Base-by-base conservation (phyloP, 169 alveolate genomes). In the Eimeria falciformis region DNA sequence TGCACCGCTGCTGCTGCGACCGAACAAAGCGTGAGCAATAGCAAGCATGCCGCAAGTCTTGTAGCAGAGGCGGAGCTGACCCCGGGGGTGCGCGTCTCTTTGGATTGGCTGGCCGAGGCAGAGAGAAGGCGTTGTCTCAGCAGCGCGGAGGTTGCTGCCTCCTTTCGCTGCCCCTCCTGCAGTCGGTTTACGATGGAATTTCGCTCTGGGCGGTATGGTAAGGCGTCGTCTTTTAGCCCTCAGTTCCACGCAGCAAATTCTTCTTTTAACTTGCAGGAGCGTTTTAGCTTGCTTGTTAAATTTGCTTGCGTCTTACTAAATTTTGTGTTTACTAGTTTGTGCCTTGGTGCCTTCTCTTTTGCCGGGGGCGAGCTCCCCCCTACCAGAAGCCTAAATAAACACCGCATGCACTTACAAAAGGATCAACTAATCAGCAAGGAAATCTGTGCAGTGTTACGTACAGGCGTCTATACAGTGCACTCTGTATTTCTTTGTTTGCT, bases 101-200 rank as follows among this genome's bases (percentile, higher is more conserved):
- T 89, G 5, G 89, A 40, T 43, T 46, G 71, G 66, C 73, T 81
- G 88, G 89, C 53, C 9, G 89, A 73, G 45, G 82, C 84, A 14
- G 93, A 89, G 29, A 53, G 89, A 14, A 56, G 93, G 12, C 46
- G 93, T 2, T 40, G 47, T 3, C 43, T 89, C 55, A 73, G 73
- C 65, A 66, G 71, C 69, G 43, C 87, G 4, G 93, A 89, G 50
- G 89, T 75, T 29, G 93, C 93, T 27, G 93, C 93, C 21, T 37
- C 79, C 62, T 89, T 89, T 25, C 25, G 53, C 11, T 89, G 93
- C 46, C 93, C 93, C 25, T 55, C 43, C 4, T 89, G 93, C 55
- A 66, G 40, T 50, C 40, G 50, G 43, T 25, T 29, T n/a, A 77
- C 83, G 21, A 89, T 89, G 93, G 68, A 71, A n/a, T 89, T 89